Evolutionary conservation across 1,284 basidiomycete species (phyloP), one percentile per base, ranked within the genome.

Genomic region (Exobasidium rhododendri): DNA sequence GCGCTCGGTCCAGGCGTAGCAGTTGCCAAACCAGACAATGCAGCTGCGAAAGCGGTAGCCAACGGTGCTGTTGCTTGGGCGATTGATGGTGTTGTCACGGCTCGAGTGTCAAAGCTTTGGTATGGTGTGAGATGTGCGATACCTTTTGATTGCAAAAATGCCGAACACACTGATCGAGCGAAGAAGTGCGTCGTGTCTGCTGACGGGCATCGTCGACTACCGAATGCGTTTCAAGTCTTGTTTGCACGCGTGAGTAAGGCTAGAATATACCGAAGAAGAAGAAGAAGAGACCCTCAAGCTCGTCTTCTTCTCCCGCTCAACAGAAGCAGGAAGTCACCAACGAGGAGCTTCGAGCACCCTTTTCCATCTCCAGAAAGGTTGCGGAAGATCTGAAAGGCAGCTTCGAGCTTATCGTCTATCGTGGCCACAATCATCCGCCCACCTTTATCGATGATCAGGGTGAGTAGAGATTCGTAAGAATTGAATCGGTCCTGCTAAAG

Each of bases 21-120:
- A 20, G 24, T 50, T 7, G 47, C 47, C 47, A 50, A 50, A 31
- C 47, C 47, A 50, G 47, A 50, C 47, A 50, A 50, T 50, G 47
- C 47, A 10, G 44, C 54, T 56, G 49, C 59, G 26, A 61, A 61
- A 31, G 59, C 59, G 13, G 59, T 61, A 31, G 59, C 59, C 5
- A 45, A 31, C 24, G 59, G 59, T 20, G 47, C 59, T 14, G 28
- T 61, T 20, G 53, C 54, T 40, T 61, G 59, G 59, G 40, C 47
- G 6, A 43, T 61, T 31, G 59, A 61, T 40, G 59, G 59, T 20
- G 59, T 61, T 13, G 59, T 61, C 10, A 35, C 54, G 6, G 43
- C 35, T n/a, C 52, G 59, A 5, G 59, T 61, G 1, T 32, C 59
- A 11, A 52, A 53, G 5, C 55, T 61, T 31, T 51, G 35, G n/a